phyloP scores from a whole-genome alignment of 2,329 filamentous ascomycete genomes.

The Fusarium ambrosium region DNA sequence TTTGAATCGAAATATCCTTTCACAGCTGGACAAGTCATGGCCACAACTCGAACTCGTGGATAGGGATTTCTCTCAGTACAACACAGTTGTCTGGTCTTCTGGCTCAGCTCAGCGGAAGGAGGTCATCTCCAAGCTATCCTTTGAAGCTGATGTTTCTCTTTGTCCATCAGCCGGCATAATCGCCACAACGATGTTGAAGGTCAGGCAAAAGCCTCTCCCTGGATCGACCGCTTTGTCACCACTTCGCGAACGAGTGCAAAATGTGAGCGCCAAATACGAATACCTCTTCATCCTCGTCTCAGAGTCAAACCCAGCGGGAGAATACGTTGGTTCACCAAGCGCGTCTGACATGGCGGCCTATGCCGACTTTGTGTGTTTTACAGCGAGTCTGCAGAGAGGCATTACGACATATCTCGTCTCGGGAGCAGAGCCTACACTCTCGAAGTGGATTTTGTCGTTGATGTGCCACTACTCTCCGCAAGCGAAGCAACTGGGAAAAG shows the following conservation, averaged over 20 bases:
- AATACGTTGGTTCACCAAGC: constrained; percentile 56
- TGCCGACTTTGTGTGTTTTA: constrained; percentile 65
- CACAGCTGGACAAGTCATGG: constrained; percentile 63
- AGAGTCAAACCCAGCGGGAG: constrained; percentile 60
- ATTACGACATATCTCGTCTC: constrained; percentile 62
- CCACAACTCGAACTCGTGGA: constrained; percentile 69
- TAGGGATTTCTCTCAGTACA: constrained; percentile 66
- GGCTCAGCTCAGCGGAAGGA: constrained; percentile 42
- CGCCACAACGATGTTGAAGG: constrained; percentile 77
- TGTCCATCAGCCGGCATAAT: constrained; percentile 79
- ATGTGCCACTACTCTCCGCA: constrained; percentile 61
- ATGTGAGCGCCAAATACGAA: constrained; percentile 73
- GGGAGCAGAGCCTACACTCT: constrained; percentile 64
- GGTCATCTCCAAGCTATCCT: constrained; percentile 55
- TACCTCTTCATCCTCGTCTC: constrained; percentile 76
- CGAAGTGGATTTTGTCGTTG: constrained; percentile 67
- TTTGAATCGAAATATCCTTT: constrained; percentile 62
- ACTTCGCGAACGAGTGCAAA: constrained; percentile 68
- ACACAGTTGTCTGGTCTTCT: constrained; percentile 52
- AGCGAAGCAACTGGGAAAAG: constrained; percentile 47
- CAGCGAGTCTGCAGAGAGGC: constrained; percentile 54
- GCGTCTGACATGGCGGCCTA: constrained; percentile 61
- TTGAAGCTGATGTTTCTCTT: constrained; percentile 80
- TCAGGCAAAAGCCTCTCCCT: constrained; percentile 79
- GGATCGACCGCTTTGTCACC: constrained; percentile 55